Percentiles rank a stretch among this genome's conserved stretches.
Evolutionary conservation across 2,329 filamentous ascomycete species (phyloP).

Genomic region (Talaromyces sp.): DNA sequence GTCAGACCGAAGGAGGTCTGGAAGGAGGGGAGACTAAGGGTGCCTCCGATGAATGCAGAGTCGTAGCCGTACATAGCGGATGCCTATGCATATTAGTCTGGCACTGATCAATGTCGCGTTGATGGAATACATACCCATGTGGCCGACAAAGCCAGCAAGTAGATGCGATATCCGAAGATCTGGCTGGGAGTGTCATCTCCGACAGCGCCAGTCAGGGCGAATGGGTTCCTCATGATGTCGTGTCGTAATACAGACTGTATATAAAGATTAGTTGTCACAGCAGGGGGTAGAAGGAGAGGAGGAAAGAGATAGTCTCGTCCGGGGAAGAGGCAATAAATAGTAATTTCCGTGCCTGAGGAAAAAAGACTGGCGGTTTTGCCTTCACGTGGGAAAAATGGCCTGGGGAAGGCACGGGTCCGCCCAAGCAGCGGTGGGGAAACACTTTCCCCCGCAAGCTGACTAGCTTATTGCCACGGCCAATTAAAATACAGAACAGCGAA

Average conservation of each 20-base stretch:
- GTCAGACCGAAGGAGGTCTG: constrained; percentile 9
- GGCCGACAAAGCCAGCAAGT: constrained; percentile 1
- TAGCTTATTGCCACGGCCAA: background rate
- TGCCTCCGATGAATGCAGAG: constrained; percentile 15
- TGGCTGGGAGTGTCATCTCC: background rate
- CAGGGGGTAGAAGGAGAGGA: background rate
- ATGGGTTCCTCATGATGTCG: constrained; percentile 11
- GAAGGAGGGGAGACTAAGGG: constrained; percentile 10
- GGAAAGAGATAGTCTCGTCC: background rate
- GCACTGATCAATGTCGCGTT: background rate
- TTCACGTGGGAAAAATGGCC: background rate
- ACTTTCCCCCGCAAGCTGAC: background rate
- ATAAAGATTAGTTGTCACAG: background rate
- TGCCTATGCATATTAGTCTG: background rate
- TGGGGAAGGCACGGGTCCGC: background rate
- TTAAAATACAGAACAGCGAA: background rate
- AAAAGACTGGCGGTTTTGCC: background rate
- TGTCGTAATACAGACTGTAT: background rate
- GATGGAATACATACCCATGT: constrained; percentile 1
- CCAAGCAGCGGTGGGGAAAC: background rate
- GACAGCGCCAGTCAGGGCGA: background rate
- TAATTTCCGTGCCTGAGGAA: background rate
- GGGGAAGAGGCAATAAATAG: background rate
- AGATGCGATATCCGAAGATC: constrained; percentile 10
- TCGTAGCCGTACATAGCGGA: constrained; percentile 15